Evolutionary conservation across 495 filamentous ascomycete genomes (phyloP).

Genomic region (Podospora anserina): DNA sequence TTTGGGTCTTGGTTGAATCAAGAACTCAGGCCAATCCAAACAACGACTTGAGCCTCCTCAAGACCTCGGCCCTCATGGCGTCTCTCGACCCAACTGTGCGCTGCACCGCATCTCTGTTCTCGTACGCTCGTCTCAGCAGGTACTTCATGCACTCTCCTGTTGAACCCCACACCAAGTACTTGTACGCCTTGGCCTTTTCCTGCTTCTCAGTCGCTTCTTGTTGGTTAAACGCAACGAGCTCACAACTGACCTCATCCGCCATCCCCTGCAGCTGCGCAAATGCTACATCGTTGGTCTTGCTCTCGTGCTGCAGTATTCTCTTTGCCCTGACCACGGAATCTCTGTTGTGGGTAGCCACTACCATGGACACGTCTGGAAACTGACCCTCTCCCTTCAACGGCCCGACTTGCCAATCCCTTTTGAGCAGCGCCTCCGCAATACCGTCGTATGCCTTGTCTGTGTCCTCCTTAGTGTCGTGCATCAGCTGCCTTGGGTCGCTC

Average conservation of each 20-base stretch:
- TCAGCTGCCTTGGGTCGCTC: constrained; percentile 71
- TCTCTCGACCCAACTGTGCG: constrained; percentile 70
- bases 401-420: constrained; percentile 42
- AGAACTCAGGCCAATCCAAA: constrained; percentile 37
- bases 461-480: constrained; percentile 77
- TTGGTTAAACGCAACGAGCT: constrained; percentile 55
- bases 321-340: constrained; percentile 72
- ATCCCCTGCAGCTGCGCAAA: constrained; percentile 95
- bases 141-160: constrained; percentile 94
- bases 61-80: constrained; percentile 70
- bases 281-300: constrained; percentile 55
- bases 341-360: constrained; percentile 92
- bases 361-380: constrained; percentile 66
- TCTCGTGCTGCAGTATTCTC: constrained; percentile 37
- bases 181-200: constrained; percentile 63
- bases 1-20: not conserved
- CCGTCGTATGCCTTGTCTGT: constrained; percentile 54
- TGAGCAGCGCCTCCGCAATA: constrained; percentile 38
- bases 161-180: constrained; percentile 89
- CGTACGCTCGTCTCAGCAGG: constrained; percentile 75
- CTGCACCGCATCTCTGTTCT: constrained; percentile 85
- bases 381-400: constrained; percentile 43
- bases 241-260: constrained; percentile 91
- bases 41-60: constrained; percentile 54
- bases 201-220: not conserved